Percentiles rank a stretch among this genome's conserved stretches.
These are phyloP conservation scores for Psilocybe subaeruginosa DNA, from an alignment of 768 basidiomycete genomes.

Conservation along the genomic window DNA sequence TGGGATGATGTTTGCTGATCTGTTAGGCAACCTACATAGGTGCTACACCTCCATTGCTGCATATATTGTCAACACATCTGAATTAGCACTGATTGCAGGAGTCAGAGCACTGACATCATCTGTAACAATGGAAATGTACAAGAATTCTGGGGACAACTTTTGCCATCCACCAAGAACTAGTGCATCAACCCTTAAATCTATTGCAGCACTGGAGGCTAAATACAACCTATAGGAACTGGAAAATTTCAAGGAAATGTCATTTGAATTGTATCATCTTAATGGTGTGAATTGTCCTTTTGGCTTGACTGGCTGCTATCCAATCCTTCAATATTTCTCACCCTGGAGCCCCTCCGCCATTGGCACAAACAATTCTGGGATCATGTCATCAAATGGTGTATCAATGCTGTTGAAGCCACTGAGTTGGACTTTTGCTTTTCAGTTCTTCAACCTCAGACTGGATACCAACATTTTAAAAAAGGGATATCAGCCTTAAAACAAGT, in stretches of 20 bases:
- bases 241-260: slow-evolving; percentile 24
- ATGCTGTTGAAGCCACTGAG: slow-evolving; percentile 30
- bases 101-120: slow-evolving; percentile 32
- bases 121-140: slow-evolving; percentile 30
- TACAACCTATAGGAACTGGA: slow-evolving; percentile 27
- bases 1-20: slow-evolving; percentile 30
- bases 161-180: slow-evolving; percentile 26
- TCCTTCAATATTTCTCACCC: slow-evolving; percentile 34
- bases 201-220: slow-evolving; percentile 14
- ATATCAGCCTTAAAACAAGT: slow-evolving; percentile 43
- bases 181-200: slow-evolving; percentile 19
- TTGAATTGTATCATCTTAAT: slow-evolving; percentile 24
- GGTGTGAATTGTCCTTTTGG: slow-evolving; percentile 41
- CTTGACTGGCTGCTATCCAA: slow-evolving; percentile 35
- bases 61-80: slow-evolving; percentile 35
- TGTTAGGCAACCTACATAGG: slow-evolving; percentile 22
- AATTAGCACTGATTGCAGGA: slow-evolving; percentile 30
- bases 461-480: slow-evolving; percentile 40
- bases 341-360: slow-evolving; percentile 41
- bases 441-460: slow-evolving; percentile 37
- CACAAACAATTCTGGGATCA: slow-evolving; percentile 42
- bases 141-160: slow-evolving; percentile 32
- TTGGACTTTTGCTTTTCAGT: slow-evolving; percentile 38
- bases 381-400: slow-evolving; percentile 39
- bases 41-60: slow-evolving; percentile 31